phyloP scores from a whole-genome alignment of 176 grass and related monocot species.

The Bothriochloa decipiens region DNA sequence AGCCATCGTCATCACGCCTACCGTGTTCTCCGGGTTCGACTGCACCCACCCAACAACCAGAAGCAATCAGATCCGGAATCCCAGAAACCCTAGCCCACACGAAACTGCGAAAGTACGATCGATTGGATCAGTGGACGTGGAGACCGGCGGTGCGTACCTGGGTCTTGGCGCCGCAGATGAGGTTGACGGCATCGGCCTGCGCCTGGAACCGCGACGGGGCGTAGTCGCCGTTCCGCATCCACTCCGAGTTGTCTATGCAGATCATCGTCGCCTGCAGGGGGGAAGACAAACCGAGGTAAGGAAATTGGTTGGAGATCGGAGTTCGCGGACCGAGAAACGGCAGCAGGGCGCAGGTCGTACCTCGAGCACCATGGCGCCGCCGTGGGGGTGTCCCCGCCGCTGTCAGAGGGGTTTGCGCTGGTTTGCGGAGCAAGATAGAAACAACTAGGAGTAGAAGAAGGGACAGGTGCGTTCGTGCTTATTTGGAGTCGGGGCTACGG shows the following conservation, averaged over 20 bases:
- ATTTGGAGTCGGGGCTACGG: neutral
- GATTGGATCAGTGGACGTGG: conserved; percentile 17
- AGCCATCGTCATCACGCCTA: conserved; percentile 97
- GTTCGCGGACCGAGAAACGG: neutral
- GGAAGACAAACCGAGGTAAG: conserved; percentile 20
- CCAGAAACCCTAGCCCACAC: conserved; percentile 51
- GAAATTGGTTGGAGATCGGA: conserved; percentile 4
- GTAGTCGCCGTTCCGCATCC: conserved; percentile 99
- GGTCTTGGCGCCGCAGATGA: conserved; percentile 96
- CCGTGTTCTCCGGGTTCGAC: conserved; percentile 99
- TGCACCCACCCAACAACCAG: conserved; percentile 44
- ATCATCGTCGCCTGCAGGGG: conserved; percentile 91
- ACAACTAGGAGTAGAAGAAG: neutral
- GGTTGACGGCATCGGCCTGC: conserved; percentile 91
- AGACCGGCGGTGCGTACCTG: conserved; percentile 50
- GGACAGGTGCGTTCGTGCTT: neutral
- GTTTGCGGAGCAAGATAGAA: conserved; percentile 46
- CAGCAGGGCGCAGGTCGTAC: conserved; percentile 29
- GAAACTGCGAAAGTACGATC: neutral
- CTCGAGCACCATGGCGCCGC: conserved; percentile 90
- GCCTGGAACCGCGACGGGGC: conserved; percentile 85
- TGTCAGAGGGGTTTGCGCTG: conserved; percentile 10
- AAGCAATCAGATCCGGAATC: conserved; percentile 39
- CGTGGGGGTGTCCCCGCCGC: conserved; percentile 26
- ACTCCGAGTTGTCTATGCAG: conserved; percentile 99